A percentile compares a stretch with the other conserved stretches of the same genome.
phyloP scores from a whole-genome alignment of 2,329 filamentous ascomycete genomes.

The Ustilaginoidea virens region DNA sequence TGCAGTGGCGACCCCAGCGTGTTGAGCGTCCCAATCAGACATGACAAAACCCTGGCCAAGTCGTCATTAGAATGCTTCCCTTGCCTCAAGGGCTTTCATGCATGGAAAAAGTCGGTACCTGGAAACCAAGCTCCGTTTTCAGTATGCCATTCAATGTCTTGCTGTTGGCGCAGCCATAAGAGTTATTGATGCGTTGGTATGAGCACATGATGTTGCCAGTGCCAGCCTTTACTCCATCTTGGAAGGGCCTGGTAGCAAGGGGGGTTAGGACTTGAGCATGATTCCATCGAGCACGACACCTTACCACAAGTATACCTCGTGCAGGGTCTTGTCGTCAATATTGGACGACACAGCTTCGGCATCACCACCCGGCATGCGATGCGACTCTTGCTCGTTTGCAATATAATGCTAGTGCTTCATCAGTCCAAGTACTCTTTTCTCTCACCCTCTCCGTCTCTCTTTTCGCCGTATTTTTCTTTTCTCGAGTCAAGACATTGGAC shows the following conservation, averaged over 20 bases:
- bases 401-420: constrained; percentile 49
- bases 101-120: constrained; percentile 13
- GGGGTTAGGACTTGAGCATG: background rate
- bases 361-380: constrained; percentile 46
- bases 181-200: constrained; percentile 59
- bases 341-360: constrained; percentile 39
- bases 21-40: constrained; percentile 53
- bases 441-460: no score
- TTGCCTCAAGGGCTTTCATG: no score
- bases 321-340: constrained; percentile 44
- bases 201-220: constrained; percentile 44
- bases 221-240: constrained; percentile 48
- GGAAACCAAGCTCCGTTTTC: constrained; percentile 44
- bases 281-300: constrained; percentile 2
- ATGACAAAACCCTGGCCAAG: constrained; percentile 45
- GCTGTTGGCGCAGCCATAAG: constrained; percentile 55
- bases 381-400: constrained; percentile 60
- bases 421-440: no score
- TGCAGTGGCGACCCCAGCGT: constrained; percentile 44
- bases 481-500: no score
- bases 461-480: no score
- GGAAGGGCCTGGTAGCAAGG: constrained; percentile 40
- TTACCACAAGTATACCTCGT: constrained; percentile 50
- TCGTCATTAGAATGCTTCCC: no score
- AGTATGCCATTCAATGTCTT: constrained; percentile 51